These are phyloP conservation scores for maize (Zea mays) DNA, from an alignment of 176 grass and related monocot genomes.

Conservation along the genomic window DNA sequence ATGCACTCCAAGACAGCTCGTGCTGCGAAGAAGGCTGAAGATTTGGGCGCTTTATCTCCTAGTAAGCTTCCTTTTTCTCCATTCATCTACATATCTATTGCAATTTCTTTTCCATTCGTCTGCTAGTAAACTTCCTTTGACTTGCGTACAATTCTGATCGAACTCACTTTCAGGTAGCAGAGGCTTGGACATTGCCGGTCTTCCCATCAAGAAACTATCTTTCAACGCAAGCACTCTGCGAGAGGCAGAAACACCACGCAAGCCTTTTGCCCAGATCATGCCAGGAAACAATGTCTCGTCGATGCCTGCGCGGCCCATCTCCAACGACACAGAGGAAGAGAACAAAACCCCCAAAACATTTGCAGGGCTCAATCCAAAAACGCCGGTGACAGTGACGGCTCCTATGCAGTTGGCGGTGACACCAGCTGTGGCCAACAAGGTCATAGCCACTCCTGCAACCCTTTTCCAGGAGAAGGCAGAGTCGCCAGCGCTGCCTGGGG, in stretches of 20 bases:
- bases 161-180: slow-evolving; percentile 40
- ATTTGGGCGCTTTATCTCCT: slow-evolving; percentile 59
- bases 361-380: slow-evolving; percentile 44
- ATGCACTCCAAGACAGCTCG: slow-evolving; percentile 49
- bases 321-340: slow-evolving; percentile 39
- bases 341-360: slow-evolving; percentile 53
- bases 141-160: slow-evolving; percentile 18
- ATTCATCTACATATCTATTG: neutral
- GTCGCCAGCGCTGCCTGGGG: slow-evolving; percentile 22
- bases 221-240: no score
- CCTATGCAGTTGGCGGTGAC: slow-evolving; percentile 66
- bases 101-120: neutral
- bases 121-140: neutral
- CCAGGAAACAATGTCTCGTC: slow-evolving; percentile 44
- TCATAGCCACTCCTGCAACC: slow-evolving; percentile 29
- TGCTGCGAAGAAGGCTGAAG: slow-evolving; percentile 60
- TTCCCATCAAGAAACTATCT: no score
- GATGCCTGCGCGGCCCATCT: slow-evolving; percentile 27
- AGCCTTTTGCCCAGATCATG: no score
- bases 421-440: slow-evolving; percentile 42
- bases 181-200: no score
- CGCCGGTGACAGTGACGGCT: slow-evolving; percentile 39
- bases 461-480: slow-evolving; percentile 42
- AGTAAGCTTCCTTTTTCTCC: slow-evolving; percentile 44
- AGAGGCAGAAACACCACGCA: no score